Evolutionary conservation across 208 protist genomes (phyloP).

Genomic region (Tritrichomonas foetus): DNA sequence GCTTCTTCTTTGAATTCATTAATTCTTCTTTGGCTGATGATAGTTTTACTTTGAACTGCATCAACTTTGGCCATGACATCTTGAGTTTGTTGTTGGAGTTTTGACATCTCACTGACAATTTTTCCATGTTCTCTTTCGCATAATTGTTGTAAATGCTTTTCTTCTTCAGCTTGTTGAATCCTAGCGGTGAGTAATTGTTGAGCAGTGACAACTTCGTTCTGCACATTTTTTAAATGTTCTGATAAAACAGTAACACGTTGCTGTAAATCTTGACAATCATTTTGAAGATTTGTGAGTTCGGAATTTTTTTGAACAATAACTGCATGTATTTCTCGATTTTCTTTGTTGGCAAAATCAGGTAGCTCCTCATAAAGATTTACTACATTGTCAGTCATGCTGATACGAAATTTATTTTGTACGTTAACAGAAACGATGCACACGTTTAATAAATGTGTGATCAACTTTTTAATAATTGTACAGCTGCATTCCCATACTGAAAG

Average conservation of each 20-base stretch:
- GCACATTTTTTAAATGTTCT: neutral
- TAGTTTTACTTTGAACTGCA: neutral
- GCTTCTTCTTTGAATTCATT: neutral
- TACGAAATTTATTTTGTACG: no score
- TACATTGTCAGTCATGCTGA: neutral
- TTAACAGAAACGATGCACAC: no score
- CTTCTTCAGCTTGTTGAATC: neutral
- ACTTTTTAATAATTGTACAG: no score
- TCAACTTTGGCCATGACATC: neutral
- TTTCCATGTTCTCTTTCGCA: conserved; percentile 15
- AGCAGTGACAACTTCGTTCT: neutral
- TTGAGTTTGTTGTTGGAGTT: neutral
- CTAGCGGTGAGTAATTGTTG: neutral
- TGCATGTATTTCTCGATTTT: neutral
- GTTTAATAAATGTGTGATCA: no score
- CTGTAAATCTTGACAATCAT: neutral
- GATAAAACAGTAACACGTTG: neutral
- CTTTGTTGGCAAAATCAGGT: neutral
- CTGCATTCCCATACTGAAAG: no score
- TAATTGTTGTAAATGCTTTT: neutral
- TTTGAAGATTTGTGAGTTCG: neutral
- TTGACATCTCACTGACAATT: neutral
- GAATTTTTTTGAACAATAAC: neutral
- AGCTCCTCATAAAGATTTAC: neutral
- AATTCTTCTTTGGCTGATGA: neutral